Evolutionary conservation across 352 stramenopile genomes (phyloP), one percentile per base, ranked within the genome.

Genomic region (Phytophthora constricta): DNA sequence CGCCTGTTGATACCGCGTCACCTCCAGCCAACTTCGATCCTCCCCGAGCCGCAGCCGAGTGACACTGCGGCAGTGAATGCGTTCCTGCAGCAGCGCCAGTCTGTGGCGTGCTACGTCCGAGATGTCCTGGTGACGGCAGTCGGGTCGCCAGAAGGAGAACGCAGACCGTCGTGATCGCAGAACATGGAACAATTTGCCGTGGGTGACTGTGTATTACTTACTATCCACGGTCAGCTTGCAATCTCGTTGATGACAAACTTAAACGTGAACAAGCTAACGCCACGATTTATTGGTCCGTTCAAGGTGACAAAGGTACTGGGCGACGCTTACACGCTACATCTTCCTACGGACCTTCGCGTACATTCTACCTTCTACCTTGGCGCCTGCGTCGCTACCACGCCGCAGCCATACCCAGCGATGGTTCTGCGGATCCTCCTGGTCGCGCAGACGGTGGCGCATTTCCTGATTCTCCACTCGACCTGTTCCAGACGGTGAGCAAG

Each of bases 351-450:
- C 3, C 23, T 72, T n/a, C 51, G 54, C 5, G 22, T 72, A 2
- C 65, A 72, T 50, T 45, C 50, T 34, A 72, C 58, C 28, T 72
- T 64, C 46, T 64, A 68, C 34, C 50, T 68, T 3, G 41, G 51
- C 22, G 39, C 51, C 34, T 72, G 0, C 52, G 58, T 5, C 58
- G 43, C 13, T 72, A 72, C n/a, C 43, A 23, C 33, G 28, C 42
- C 0, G 27, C 42, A 9, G 16, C 23, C 39, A 58, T 54, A 17
- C 42, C 55, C 43, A 49, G 19, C 43, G 55, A 54, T 25, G 39
- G 17, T 16, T 13, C 10, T 14, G n/a, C 11, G 14, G 5, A 13
- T 4, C 5, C 25, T 23, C 20, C 25, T 50, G 22, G 5, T 28
- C 25, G 3, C 17, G 51, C 9, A 4, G 10, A 25, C 34, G 33